Evolutionary conservation across 1,284 basidiomycete species (phyloP).

Genomic region (Apiotrichum veenhuisii): DNA sequence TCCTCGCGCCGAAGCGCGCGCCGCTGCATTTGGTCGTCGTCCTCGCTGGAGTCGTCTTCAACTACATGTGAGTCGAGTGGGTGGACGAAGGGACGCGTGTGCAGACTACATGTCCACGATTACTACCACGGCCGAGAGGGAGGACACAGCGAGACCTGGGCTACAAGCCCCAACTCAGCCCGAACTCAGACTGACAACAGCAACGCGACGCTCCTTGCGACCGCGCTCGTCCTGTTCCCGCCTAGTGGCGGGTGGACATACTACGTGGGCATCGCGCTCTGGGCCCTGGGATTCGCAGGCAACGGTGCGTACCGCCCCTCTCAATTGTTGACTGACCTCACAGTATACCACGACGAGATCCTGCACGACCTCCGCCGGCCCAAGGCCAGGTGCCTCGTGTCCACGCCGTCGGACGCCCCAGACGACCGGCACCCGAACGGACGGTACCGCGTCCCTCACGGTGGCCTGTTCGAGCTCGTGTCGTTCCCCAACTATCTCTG

Average conservation of each 20-base stretch:
- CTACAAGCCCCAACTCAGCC: too few relatives aligned
- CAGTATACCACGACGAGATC: constrained; percentile 78
- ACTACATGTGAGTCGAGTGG: constrained; percentile 63
- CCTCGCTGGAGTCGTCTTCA: constrained; percentile 62
- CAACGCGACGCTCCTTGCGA: constrained; percentile 31
- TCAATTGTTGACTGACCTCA: background rate
- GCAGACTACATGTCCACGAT: constrained; percentile 24
- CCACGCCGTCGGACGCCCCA: background rate
- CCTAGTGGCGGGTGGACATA: constrained; percentile 52
- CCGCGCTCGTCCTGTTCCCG: constrained; percentile 28
- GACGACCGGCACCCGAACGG: constrained; percentile 34
- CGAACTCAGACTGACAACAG: constrained; percentile 18
- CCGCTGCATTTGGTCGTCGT: constrained; percentile 68
- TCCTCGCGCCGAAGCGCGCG: constrained; percentile 75
- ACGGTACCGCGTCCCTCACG: constrained; percentile 74
- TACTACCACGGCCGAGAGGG: too few relatives aligned
- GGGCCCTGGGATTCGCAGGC: constrained; percentile 66
- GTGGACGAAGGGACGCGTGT: too few relatives aligned
- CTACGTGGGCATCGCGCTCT: constrained; percentile 62
- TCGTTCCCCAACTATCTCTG: constrained; percentile 92
- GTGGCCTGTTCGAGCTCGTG: constrained; percentile 70
- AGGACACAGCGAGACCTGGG: too few relatives aligned
- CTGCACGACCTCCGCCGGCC: constrained; percentile 65
- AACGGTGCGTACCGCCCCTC: constrained; percentile 53
- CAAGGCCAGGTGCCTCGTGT: constrained; percentile 20